Base-by-base conservation (phyloP, 768 basidiomycete species). In the Leucosporidium scottii region DNA sequence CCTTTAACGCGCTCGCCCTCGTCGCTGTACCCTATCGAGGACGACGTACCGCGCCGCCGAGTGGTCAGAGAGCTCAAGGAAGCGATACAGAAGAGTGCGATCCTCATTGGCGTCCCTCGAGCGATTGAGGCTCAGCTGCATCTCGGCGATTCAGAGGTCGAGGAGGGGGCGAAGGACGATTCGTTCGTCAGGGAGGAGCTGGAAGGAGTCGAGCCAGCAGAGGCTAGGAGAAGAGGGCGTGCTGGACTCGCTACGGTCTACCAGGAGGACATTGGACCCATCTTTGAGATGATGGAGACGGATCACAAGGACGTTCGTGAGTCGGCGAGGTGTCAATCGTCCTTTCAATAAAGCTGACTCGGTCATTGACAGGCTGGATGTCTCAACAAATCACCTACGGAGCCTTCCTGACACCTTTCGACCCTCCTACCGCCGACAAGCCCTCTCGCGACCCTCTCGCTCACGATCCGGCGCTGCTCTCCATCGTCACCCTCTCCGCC, bases 81-180 rank as follows among this genome's bases (percentile, higher is more conserved):
- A 39, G 58, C 56, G 2, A 64, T 74, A n/a, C 59, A 64, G 53
- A 74, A 74, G 54, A n/a, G 27, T 15, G 47, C 64, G 4, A 59
- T 70, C 48, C 66, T 74, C n/a, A 56, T 74, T n/a, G 73, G 73
- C 18, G 70, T 71, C 21, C 67, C 66, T 0, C 55, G 53, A 21
- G 61, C 31, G 1, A 71, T 71, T 54, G 66, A 65, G 48, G 31
- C 49, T 3, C 48, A 66, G 6, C 57, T 67, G 47, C 53, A 67
- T n/a, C 31, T 68, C 17, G 17, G 15, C 0, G 50, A 51, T n/a
- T n/a, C n/a, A 4, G 23, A 47, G 15, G 58, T 66, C 7, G 31
- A 48, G 17, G 21, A 25, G 18, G 30, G 64, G 61, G 56, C 18
- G 20, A 27, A 53, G 27, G 25, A 6, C 1, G 27, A 9, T 10